phyloP scores from a whole-genome alignment of 768 basidiomycete species.

The Termitomyces eurrhizus region DNA sequence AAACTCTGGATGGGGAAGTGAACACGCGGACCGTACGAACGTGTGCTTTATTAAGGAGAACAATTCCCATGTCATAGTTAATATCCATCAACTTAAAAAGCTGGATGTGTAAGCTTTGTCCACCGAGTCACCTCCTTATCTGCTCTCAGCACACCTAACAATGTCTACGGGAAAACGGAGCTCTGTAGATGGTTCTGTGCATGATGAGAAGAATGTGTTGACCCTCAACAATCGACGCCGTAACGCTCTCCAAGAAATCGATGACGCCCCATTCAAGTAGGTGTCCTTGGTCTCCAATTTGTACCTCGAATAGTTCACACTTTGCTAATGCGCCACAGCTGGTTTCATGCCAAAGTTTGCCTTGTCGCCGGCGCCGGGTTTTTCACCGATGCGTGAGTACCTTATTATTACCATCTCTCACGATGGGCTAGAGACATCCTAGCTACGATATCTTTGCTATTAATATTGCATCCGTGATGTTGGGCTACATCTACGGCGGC shows the following conservation, averaged over 20 bases:
- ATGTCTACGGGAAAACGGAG: slow-evolving; percentile 34
- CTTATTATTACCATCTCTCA: neutral
- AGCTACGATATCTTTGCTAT: slow-evolving; percentile 89
- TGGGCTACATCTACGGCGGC: slow-evolving; percentile 78
- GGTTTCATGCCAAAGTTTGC: slow-evolving; percentile 82
- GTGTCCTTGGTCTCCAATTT: neutral
- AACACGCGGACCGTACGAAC: neutral
- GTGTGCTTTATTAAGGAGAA: neutral
- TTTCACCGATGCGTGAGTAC: slow-evolving; percentile 77
- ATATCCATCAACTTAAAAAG: neutral
- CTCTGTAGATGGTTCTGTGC: slow-evolving; percentile 30
- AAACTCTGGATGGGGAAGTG: neutral
- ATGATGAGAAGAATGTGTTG: slow-evolving; percentile 23
- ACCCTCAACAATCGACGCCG: slow-evolving; percentile 69
- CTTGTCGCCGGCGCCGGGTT: slow-evolving; percentile 78
- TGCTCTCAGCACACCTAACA: slow-evolving; percentile 1
- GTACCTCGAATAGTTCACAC: neutral
- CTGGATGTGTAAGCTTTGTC: neutral
- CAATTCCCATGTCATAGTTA: neutral
- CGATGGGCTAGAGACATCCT: neutral
- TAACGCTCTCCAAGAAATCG: slow-evolving; percentile 80
- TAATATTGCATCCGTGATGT: slow-evolving; percentile 78
- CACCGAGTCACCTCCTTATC: neutral
- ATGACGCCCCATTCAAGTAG: slow-evolving; percentile 81
- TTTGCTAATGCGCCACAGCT: slow-evolving; percentile 34